Evolutionary conservation across 371 early-diverging fungal species (phyloP).

Genomic region (Mucor plumbeus): DNA sequence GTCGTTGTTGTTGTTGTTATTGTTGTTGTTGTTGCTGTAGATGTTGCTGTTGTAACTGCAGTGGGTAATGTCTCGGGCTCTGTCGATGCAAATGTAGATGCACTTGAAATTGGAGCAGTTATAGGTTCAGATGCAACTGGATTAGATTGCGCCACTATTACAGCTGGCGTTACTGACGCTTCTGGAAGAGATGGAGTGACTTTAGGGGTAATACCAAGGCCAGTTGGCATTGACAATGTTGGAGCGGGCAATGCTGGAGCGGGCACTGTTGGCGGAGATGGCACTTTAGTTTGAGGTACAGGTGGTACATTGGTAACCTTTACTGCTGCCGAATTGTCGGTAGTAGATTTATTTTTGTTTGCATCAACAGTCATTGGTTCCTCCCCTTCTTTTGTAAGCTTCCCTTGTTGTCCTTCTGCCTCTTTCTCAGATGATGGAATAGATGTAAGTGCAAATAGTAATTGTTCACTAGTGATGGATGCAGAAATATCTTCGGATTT

Average conservation of each 20-base stretch:
- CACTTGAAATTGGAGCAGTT: neutral
- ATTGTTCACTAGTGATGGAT: slow-evolving; percentile 43
- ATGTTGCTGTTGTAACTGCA: neutral
- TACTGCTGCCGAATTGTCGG: neutral
- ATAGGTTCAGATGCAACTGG: neutral
- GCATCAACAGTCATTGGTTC: neutral
- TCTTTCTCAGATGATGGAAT: slow-evolving; percentile 20
- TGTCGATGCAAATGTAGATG: neutral
- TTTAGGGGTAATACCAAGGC: slow-evolving; percentile 8
- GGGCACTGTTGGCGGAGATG: neutral
- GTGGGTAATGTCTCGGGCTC: neutral
- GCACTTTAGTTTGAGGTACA: neutral
- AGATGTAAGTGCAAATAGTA: slow-evolving; percentile 43
- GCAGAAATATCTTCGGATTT: slow-evolving; percentile 2
- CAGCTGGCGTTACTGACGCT: neutral
- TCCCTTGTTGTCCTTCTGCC: neutral
- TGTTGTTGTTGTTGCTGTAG: neutral
- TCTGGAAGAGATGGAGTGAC: neutral
- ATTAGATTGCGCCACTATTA: neutral
- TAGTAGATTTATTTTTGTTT: neutral
- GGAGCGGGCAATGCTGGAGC: too few relatives aligned
- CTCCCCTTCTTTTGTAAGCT: neutral
- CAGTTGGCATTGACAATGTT: neutral
- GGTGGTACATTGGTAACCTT: neutral
- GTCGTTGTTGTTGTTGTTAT: neutral